Percentiles rank a stretch among this genome's conserved stretches.
Conservation (phyloP, 208 protist species). For the Leishmania tarentolae region DNA sequence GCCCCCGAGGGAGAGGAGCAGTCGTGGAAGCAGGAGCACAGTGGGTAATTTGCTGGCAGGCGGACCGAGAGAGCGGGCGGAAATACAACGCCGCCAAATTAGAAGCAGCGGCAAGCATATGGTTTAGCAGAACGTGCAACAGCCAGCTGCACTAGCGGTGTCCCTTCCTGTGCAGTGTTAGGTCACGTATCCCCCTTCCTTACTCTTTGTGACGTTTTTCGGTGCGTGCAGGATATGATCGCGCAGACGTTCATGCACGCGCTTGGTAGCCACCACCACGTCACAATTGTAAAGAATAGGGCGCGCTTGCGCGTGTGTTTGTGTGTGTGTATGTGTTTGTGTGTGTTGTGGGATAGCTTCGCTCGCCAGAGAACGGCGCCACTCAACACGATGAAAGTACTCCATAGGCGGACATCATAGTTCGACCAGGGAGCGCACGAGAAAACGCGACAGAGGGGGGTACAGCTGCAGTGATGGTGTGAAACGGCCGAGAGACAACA, state of each 20-base stretch:
- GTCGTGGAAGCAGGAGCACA: neutral
- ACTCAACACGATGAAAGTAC: too few species aligned
- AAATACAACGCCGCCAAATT: neutral
- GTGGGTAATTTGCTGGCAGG: neutral
- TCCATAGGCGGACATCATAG: neutral
- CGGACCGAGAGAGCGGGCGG: too few species aligned
- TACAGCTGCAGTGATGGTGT: neutral
- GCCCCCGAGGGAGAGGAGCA: neutral
- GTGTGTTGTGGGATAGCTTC: neutral
- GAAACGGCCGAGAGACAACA: neutral
- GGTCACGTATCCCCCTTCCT: neutral
- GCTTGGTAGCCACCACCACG: neutral
- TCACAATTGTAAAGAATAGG: neutral
- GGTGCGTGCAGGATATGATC: neutral
- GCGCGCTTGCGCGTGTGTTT: neutral
- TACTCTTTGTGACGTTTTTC: neutral
- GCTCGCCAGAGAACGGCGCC: neutral
- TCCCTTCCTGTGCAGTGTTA: neutral
- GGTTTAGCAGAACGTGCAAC: too few species aligned
- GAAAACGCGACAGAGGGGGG: neutral
- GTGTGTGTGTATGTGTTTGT: neutral
- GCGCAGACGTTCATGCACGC: neutral
- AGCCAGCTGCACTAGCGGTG: neutral
- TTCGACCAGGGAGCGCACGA: neutral
- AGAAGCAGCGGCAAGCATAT: neutral